Conservation (phyloP, 352 stramenopile genomes). For the Pythium monospermum region DNA sequence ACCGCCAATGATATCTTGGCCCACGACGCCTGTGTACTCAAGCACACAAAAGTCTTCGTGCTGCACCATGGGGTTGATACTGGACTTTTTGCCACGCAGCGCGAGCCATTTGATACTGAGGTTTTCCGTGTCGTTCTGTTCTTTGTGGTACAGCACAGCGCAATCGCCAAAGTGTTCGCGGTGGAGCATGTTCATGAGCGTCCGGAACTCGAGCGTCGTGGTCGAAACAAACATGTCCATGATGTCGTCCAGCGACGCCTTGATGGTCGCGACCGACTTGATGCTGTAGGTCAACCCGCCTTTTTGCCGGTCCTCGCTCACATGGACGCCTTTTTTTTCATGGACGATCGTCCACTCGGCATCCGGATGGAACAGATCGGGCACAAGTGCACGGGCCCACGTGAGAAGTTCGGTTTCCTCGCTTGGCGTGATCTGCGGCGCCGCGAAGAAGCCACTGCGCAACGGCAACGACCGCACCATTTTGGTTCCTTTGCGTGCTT, state of each 20-base stretch:
- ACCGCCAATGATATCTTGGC: constrained; percentile 47
- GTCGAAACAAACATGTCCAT: constrained; percentile 72
- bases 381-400: constrained; percentile 68
- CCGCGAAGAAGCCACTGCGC: constrained; percentile 71
- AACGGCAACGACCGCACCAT: constrained; percentile 81
- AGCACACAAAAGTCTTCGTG: constrained; percentile 69
- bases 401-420: constrained; percentile 71
- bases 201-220: constrained; percentile 56
- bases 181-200: constrained; percentile 69
- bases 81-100: constrained; percentile 60
- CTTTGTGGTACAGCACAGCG: constrained; percentile 66
- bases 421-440: constrained; percentile 45
- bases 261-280: constrained; percentile 46
- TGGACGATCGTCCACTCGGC: constrained; percentile 74
- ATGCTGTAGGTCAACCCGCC: constrained; percentile 80
- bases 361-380: constrained; percentile 61
- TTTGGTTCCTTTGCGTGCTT: not conserved
- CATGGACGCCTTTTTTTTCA: constrained; percentile 64
- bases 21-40: constrained; percentile 69
- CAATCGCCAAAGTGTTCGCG: constrained; percentile 69
- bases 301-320: constrained; percentile 78
- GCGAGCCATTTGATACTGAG: constrained; percentile 81
- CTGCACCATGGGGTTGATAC: constrained; percentile 34
- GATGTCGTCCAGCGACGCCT: constrained; percentile 60
- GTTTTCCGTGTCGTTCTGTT: constrained; percentile 71